Percentiles rank a stretch among this genome's conserved stretches.
These are phyloP conservation scores for Geum urbanum DNA, from an alignment of 306 rosid species.

Conservation along the genomic window DNA sequence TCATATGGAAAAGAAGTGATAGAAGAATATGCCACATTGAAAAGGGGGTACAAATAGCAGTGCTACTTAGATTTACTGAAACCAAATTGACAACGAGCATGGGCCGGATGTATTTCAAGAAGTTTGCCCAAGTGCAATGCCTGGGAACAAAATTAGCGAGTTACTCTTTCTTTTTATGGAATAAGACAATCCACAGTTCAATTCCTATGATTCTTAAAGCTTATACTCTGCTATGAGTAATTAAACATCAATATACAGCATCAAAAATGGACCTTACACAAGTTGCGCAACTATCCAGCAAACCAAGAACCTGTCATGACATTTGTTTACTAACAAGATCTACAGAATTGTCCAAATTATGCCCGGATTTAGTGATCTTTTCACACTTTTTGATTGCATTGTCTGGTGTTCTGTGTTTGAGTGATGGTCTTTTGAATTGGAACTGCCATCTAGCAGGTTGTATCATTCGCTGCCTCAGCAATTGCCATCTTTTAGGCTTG, in stretches of 20 bases:
- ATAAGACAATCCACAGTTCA: neutral
- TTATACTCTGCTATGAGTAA: neutral
- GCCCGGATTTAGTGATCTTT: constrained; percentile 30
- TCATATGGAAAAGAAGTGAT: neutral
- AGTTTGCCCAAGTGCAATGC: neutral
- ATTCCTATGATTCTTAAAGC: neutral
- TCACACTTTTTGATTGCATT: constrained; percentile 42
- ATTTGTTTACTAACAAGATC: constrained; percentile 9
- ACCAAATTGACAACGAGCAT: neutral
- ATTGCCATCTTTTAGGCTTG: constrained; percentile 67
- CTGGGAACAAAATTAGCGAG: neutral
- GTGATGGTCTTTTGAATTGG: constrained; percentile 37
- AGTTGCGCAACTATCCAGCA: constrained; percentile 1
- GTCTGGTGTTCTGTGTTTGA: constrained; percentile 39
- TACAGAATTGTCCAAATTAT: constrained; percentile 20
- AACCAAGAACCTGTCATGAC: constrained; percentile 9
- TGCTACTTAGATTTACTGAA: neutral
- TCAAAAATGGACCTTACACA: constrained; percentile 18
- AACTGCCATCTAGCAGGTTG: constrained; percentile 58
- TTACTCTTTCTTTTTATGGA: constrained; percentile 1
- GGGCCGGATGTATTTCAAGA: neutral
- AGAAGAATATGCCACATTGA: neutral
- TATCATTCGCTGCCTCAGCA: constrained; percentile 52
- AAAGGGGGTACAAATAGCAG: neutral
- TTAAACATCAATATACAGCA: neutral